phyloP scores from a whole-genome alignment of 2,329 filamentous ascomycete species.

The Mariannaea sp. region DNA sequence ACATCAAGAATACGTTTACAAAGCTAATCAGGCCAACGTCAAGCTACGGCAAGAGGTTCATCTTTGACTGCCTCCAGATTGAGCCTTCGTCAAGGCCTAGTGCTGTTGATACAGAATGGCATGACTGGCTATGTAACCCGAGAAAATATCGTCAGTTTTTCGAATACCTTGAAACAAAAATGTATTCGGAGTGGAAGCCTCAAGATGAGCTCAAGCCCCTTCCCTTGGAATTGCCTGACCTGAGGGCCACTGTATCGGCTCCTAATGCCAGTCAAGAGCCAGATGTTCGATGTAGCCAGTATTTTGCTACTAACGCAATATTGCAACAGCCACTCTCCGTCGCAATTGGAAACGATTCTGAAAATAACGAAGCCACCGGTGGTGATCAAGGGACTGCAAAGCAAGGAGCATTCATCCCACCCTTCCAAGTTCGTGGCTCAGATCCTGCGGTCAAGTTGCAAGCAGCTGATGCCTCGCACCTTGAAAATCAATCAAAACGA shows the following conservation, averaged over 20 bases:
- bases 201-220: conserved; percentile 41
- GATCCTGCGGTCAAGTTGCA: background rate
- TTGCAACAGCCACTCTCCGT: background rate
- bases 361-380: background rate
- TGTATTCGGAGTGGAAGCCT: conserved; percentile 35
- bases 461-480: background rate
- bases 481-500: background rate
- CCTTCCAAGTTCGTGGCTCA: background rate
- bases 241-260: conserved; percentile 26
- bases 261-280: conserved; percentile 6
- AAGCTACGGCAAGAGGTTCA: conserved; percentile 36
- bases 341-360: background rate
- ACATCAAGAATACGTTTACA: conserved; percentile 26
- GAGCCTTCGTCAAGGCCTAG: conserved; percentile 37
- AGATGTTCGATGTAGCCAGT: conserved; percentile 25
- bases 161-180: conserved; percentile 38
- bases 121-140: conserved; percentile 44
- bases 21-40: conserved; percentile 28
- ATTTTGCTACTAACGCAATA: conserved; percentile 20
- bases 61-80: conserved; percentile 41
- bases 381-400: background rate
- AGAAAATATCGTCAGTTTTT: conserved; percentile 41
- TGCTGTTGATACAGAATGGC: conserved; percentile 36
- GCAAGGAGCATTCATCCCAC: background rate
- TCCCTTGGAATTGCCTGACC: conserved; percentile 41